Conservation (phyloP, 495 filamentous ascomycete genomes). For the Xylaria telfairii region DNA sequence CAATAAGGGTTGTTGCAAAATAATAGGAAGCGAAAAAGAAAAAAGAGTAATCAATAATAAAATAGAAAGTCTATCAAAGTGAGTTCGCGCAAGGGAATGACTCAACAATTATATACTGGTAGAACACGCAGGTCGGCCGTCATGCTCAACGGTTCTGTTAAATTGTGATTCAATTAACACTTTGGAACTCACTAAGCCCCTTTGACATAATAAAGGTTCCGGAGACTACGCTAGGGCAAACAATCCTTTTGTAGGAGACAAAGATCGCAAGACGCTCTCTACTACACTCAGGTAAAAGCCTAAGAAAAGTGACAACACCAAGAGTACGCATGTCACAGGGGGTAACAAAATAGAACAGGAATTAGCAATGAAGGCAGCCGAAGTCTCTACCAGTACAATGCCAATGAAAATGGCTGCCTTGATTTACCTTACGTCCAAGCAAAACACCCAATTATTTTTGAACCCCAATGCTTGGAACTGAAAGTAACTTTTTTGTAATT, state of each 20-base stretch:
- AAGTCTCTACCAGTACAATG: slow-evolving; percentile 32
- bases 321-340: slow-evolving; percentile 7
- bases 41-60: not conserved
- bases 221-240: not conserved
- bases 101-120: not conserved
- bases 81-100: not conserved
- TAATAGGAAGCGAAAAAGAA: not conserved
- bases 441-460: slow-evolving; percentile 24
- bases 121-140: not conserved
- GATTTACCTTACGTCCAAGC: slow-evolving; percentile 26
- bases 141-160: not conserved
- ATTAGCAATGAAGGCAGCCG: slow-evolving; percentile 20
- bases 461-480: slow-evolving; percentile 28
- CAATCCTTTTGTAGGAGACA: slow-evolving; percentile 6
- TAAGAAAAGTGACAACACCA: not conserved
- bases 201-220: not conserved
- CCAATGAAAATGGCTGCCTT: slow-evolving; percentile 28
- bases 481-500: slow-evolving; percentile 44
- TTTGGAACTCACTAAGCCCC: too few species aligned
- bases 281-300: too few species aligned
- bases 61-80: not conserved
- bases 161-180: not conserved
- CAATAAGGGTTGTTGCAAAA: not conserved
- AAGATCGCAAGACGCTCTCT: not conserved
- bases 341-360: slow-evolving; percentile 2